Evolutionary conservation across 2,329 filamentous ascomycete genomes (phyloP).

Genomic region (Magnaporthiopsis incrustans): DNA sequence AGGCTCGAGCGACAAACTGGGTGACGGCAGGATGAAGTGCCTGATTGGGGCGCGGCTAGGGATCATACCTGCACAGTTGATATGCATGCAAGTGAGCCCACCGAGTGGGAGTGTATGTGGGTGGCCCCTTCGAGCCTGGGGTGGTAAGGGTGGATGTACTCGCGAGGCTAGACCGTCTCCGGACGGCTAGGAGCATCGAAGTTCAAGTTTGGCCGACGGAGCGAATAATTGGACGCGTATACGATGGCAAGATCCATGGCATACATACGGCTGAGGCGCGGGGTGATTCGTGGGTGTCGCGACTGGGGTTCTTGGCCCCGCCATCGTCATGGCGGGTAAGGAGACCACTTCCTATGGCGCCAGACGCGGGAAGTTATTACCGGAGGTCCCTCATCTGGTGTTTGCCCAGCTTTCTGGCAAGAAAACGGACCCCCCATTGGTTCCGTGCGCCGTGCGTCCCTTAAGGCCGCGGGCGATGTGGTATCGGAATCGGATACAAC

Average conservation of each 20-base stretch:
- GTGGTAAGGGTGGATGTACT: not conserved
- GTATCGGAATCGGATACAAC: not conserved
- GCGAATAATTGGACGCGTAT: not conserved
- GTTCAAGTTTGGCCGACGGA: not conserved
- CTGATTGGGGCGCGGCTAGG: not conserved
- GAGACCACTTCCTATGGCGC: not conserved
- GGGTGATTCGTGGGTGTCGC: not conserved
- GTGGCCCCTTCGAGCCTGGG: not conserved
- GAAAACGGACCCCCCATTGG: not conserved
- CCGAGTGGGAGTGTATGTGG: not conserved
- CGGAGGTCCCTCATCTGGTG: not conserved
- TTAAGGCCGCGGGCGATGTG: not conserved
- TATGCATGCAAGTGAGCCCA: not conserved
- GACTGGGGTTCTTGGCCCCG: no score
- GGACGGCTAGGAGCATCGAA: no score
- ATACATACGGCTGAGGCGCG: not conserved
- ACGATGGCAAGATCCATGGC: not conserved
- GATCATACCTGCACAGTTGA: not conserved
- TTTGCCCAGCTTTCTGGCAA: not conserved
- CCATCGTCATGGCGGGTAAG: not conserved
- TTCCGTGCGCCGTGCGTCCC: not conserved
- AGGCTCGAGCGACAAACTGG: no score
- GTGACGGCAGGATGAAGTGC: no score
- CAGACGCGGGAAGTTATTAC: not conserved
- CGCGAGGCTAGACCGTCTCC: not conserved